Conservation (phyloP, 2,329 filamentous ascomycete species). For the Mariannaea elegans region DNA sequence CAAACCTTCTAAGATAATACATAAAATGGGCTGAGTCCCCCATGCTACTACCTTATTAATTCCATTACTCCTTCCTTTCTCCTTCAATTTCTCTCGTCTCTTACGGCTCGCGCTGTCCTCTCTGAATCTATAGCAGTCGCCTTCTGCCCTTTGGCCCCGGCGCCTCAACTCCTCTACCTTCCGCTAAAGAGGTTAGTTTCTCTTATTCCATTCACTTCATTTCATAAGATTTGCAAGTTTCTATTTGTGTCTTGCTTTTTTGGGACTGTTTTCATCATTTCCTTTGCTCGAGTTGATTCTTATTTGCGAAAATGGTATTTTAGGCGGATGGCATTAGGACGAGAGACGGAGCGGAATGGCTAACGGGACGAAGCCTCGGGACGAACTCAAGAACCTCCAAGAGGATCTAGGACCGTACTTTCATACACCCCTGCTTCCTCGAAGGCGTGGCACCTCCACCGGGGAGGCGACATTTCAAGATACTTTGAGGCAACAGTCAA, state of each 20-base stretch:
- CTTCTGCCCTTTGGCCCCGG: constrained; percentile 29
- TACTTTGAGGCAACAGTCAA: constrained; percentile 32
- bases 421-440: constrained; percentile 37
- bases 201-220: neutral
- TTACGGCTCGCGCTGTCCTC: constrained; percentile 23
- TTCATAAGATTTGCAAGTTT: neutral
- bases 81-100: constrained; percentile 2
- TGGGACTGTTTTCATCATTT: constrained; percentile 13
- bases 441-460: constrained; percentile 37
- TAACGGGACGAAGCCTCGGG: constrained; percentile 46
- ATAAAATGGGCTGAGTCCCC: constrained; percentile 28
- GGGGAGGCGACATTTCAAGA: constrained; percentile 37
- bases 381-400: constrained; percentile 46
- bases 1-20: constrained; percentile 21
- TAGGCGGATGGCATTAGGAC: constrained; percentile 42
- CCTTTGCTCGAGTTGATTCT: constrained; percentile 41
- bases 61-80: neutral
- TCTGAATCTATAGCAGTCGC: constrained; percentile 9
- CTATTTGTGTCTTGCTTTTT: neutral
- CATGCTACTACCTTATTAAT: neutral
- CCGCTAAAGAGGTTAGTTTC: constrained; percentile 21
- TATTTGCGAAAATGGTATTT: constrained; percentile 40
- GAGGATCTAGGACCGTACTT: constrained; percentile 48
- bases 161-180: constrained; percentile 22
- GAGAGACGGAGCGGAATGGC: constrained; percentile 44